Evolutionary conservation across 169 alveolate species (phyloP), one percentile per base, ranked within the genome.

Genomic region (Condylostoma magnum): DNA sequence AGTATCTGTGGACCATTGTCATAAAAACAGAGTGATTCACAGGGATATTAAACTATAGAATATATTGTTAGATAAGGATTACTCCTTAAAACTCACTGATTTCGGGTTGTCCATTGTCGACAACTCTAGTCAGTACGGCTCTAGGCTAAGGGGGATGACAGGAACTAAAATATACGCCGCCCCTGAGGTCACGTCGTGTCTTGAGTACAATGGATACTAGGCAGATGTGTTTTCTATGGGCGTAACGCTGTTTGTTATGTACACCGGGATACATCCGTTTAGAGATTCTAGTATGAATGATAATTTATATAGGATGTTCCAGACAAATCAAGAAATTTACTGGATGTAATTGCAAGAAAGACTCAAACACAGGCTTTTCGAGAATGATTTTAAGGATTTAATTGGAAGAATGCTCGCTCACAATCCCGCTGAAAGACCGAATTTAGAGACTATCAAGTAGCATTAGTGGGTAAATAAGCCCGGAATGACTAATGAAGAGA

Each of bases 11-110:
- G 97, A 92, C 75, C 91, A 94, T 84, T 82, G 97, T 47, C 95
- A 94, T 75, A 87, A 83, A 69, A 67, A 78, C 33, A 53, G 76
- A 48, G 86, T 91, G 27, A 88, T 84, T 43, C 96, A 90, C 74
- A 48, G 96, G 27, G 98, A 95, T 63, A 57, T 95, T 74, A 95
- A 95, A 73, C 98, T 97, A 25, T 96, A 93, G 56, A 88, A 90
- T 67, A 69, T 92, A 54, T 76, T 89, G 41, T 80, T 91, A 4
- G 94, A 91, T 73, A 89, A 88, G 36, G 85, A 89, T 70, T 90
- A 91, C 36, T 90, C 87, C 38, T 90, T 95, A 58, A 94, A 96
- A 71, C 94, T 97, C 4, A 97, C 96, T 18, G 99, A 97, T 57
- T 96, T 96, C 70, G 99, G 99, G 38, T 77, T 91, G 46, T 83